Base-by-base conservation (phyloP, 371 early-diverging fungal species). In the Mucor sp. region DNA sequence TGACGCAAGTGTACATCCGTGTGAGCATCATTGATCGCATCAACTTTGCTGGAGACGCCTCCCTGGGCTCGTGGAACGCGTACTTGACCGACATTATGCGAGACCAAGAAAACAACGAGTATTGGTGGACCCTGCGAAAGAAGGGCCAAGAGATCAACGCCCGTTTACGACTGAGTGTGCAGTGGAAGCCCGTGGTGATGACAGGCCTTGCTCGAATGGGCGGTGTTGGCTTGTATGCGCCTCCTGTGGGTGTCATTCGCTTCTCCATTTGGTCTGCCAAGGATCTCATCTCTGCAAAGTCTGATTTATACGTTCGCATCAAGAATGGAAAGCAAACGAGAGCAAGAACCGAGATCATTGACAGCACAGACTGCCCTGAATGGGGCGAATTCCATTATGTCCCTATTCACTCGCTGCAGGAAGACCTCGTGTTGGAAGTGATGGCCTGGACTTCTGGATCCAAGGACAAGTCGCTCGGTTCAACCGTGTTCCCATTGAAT, bases 311-410 rank as follows among this genome's bases (percentile, higher is more conserved):
- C 72, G 87, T 93, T 23, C 78, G 83, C 19, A 85, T 93, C 25
- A 83, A 89, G 56, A 76, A 88, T 11, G 90, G 84, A 15, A 86
- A 76, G 65, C 90, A 81, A 73, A 85, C 82, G 28, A 82, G 85
- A 23, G 87, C 84, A n/a, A 74, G 81, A 27, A 94, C 96, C 4
- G 85, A 88, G 47, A 83, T 89, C 28, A 85, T 94, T 58, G 82
- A 87, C 32, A 85, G 85, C 63, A 90, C 89, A 58, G 71, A 92
- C 58, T 87, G 91, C 62, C 98, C 97, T 0, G 88, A 89, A 60
- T 98, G 95, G 95, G 91, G 96, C 65, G 93, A 95, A 68, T 84
- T 87, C 9, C 87, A 87, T 62, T 92, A 90, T 62, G 75, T 95
- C 8, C 84, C 91, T 1, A 82, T 94, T 32, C 90, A 88, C 57